These are phyloP conservation scores for Fusarium sp. DNA, from an alignment of 2,329 filamentous ascomycete genomes.

Conservation along the genomic window DNA sequence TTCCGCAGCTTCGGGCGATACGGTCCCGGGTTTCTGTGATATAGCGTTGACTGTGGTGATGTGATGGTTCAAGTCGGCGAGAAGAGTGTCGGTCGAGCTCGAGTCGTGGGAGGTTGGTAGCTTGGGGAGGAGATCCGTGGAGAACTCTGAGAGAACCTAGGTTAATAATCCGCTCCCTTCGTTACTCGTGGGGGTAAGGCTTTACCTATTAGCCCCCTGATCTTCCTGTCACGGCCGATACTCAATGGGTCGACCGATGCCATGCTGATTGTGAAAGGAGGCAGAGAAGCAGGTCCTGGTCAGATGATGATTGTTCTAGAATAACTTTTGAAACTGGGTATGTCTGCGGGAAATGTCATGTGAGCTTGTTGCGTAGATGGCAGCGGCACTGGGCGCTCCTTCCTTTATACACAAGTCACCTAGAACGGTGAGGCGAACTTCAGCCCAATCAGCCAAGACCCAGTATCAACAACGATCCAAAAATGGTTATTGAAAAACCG, in stretches of 20 bases:
- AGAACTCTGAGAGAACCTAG: constrained; percentile 42
- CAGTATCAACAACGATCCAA: background rate
- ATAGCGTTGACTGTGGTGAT: constrained; percentile 39
- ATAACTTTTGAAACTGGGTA: background rate
- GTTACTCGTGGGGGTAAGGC: no score
- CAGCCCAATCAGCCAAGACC: background rate
- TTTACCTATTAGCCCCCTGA: constrained; percentile 41
- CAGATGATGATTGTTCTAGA: background rate
- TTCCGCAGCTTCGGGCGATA: constrained; percentile 19
- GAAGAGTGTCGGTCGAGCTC: constrained; percentile 57
- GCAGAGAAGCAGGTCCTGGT: background rate
- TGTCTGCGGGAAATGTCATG: constrained; percentile 7
- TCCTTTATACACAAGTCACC: background rate
- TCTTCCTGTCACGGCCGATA: constrained; percentile 38
- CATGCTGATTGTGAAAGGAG: constrained; percentile 30
- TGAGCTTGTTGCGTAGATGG: constrained; percentile 4
- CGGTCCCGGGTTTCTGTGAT: background rate
- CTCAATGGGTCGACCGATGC: constrained; percentile 23
- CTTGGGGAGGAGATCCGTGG: constrained; percentile 41
- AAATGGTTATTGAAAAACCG: background rate
- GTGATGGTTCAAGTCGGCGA: constrained; percentile 46
- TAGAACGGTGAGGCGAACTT: background rate
- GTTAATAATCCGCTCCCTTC: background rate
- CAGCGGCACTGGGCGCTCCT: constrained; percentile 13
- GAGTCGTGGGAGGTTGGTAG: constrained; percentile 30